Evolutionary conservation across 768 basidiomycete genomes (phyloP), one percentile per base, ranked within the genome.

Genomic region (Sarcomyxa edulis): DNA sequence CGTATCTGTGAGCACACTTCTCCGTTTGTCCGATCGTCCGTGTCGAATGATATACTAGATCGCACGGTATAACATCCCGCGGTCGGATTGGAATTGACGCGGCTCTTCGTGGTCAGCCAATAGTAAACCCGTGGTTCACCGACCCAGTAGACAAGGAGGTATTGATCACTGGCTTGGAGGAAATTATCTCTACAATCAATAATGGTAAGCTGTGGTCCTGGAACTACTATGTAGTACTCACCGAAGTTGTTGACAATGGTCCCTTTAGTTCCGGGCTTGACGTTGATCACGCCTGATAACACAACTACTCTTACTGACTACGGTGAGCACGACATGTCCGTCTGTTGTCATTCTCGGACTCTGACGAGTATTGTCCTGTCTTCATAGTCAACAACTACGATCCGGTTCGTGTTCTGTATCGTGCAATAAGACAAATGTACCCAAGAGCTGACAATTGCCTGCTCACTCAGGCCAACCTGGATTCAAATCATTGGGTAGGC

Each of bases 401-500:
- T 40, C 43, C 55, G 26, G 60, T 59, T 44, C 37, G 37, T 28
- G 29, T n/a, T 31, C 18, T 19, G 5, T 26, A 16, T 1, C 26
- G 31, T 43, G 5, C 12, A 8, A 6, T 18, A 8, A n/a, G n/a
- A 6, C 2, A 12, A 2, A 11, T 7, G 12, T 35, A 7, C 8
- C 18, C 11, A 37, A 37, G 6, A 15, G 15, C 7, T 12, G 14
- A 20, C 22, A n/a, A n/a, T n/a, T n/a, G n/a, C n/a, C n/a, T n/a
- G n/a, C n/a, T n/a, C n/a, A n/a, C n/a, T n/a, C 37, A 65, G 62
- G 51, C 44, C 12, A 61, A 61, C 16, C 58, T 79, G 59, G 64
- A 74, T 56, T 78, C 76, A 5, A 82, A 82, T 48, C 79, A 82
- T 54, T 81, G 78, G 78, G 71, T 78, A 12, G 78, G 76, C 14